A percentile compares a stretch with the other conserved stretches of the same genome.
phyloP scores from a whole-genome alignment of 2,329 filamentous ascomycete genomes.

The Aspergillus glaucus region DNA sequence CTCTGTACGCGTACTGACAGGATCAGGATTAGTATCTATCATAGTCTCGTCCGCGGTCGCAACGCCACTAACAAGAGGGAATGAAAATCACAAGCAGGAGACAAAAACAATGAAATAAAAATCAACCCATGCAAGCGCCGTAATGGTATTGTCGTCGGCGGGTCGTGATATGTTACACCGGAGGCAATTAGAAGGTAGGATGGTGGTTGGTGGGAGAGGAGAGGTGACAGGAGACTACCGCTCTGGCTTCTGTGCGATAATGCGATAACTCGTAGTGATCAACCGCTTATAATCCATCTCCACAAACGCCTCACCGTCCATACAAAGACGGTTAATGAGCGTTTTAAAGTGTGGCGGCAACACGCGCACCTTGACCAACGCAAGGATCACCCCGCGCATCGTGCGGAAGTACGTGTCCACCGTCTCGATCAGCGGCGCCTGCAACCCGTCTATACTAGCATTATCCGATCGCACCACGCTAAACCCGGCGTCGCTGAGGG shows the following conservation, averaged over 20 bases:
- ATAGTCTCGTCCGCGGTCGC: too few species aligned
- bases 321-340: constrained; percentile 48
- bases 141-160: too few species aligned
- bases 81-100: too few species aligned
- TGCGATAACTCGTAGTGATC: constrained; percentile 48
- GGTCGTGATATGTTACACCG: too few species aligned
- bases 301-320: constrained; percentile 51
- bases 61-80: too few species aligned
- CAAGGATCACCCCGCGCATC: constrained; percentile 45
- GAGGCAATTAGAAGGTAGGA: too few species aligned
- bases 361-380: constrained; percentile 42
- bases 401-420: constrained; percentile 51
- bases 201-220: neutral
- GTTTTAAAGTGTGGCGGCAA: constrained; percentile 49
- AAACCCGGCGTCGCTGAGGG: constrained; percentile 45
- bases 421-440: constrained; percentile 49
- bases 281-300: constrained; percentile 52
- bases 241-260: constrained; percentile 45
- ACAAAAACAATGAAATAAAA: too few species aligned
- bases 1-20: too few species aligned
- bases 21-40: too few species aligned
- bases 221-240: neutral
- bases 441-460: constrained; percentile 46
- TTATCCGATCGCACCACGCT: constrained; percentile 45
- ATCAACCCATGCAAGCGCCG: too few species aligned